Base-by-base conservation (phyloP, 2,329 filamentous ascomycete species). In the Arthrinium phaeospermum region DNA sequence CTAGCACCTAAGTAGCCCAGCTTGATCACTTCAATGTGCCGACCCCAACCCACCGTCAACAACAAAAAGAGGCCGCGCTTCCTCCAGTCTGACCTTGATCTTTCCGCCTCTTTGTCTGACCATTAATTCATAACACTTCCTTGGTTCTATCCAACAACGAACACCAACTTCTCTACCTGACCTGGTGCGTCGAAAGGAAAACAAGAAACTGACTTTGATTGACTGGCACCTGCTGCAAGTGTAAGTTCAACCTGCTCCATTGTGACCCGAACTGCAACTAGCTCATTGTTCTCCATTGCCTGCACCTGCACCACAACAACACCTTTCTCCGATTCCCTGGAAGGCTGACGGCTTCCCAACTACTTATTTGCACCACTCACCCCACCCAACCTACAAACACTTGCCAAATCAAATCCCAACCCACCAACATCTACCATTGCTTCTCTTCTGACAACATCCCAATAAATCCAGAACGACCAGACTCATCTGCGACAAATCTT, bases 361-460 rank as follows among this genome's bases (percentile, higher is more conserved):
- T 61, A 61, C 34, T 64, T 64, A 64, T 64, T 64, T 64, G 27
- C 34, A 22, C 30, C 12, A 19, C 30, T 34, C 57, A 64, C 57
- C 57, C 57, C 57, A 41, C 30, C 57, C 34, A 13, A 41, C 24
- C 57, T 41, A n/a, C 57, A 64, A 22, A 13, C 22, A 64, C 34
- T 13, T 64, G 19, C 22, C 57, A 41, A 41, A 41, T 24, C 57
- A 13, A 41, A 41, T 64, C 57, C 30, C 57, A 64, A 64, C 22
- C 34, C 53, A 51, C 53, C 53, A 12, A 64, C 19, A 19, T 14
- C 57, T 41, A 64, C 34, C 34, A 41, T 8, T 10, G 10, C 19
- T 64, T 64, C 34, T n/a, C 30, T 64, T 64, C 57, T 64, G 57
- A 64, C 57, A 41, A n/a, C 57, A 41, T 64, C 34, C 10, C 57